Conservation (phyloP, 2,329 filamentous ascomycete genomes). For the Rhynchosporium agropyri region DNA sequence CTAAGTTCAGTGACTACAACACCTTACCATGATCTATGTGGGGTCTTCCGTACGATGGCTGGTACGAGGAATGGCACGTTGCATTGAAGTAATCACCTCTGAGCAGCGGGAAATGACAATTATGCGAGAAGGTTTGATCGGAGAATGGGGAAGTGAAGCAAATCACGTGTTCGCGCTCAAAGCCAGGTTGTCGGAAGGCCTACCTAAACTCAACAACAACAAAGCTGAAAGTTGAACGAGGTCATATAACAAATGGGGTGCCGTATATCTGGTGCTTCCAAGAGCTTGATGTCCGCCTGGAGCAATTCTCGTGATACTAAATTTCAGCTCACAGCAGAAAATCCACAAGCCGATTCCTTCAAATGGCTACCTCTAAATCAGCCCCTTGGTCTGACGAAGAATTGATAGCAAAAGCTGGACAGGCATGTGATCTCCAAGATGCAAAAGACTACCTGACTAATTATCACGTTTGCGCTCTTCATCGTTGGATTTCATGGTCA, state of each 20-base stretch:
- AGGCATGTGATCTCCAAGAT: constrained; percentile 28
- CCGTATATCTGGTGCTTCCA: no score
- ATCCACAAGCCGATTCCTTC: background rate
- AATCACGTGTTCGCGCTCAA: constrained; percentile 1
- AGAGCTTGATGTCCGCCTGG: no score
- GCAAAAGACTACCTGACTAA: constrained; percentile 15
- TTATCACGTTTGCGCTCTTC: constrained; percentile 44
- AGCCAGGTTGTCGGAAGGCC: background rate
- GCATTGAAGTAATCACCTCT: background rate
- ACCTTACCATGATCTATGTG: background rate
- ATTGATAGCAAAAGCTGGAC: constrained; percentile 35
- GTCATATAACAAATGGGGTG: no score
- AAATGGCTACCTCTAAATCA: constrained; percentile 1
- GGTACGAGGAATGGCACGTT: constrained; percentile 20
- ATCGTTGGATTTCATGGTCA: constrained; percentile 49
- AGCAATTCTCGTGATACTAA: no score
- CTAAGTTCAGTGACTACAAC: background rate
- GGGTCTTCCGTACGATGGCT: constrained; percentile 11
- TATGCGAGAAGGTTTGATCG: no score
- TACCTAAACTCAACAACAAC: no score
- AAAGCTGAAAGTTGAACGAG: no score
- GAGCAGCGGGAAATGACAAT: no score
- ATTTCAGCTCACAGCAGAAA: no score
- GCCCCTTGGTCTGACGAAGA: constrained; percentile 34
- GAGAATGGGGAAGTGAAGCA: background rate